Base-by-base conservation (phyloP, 345 rosid genomes). In the Salix purpurea region DNA sequence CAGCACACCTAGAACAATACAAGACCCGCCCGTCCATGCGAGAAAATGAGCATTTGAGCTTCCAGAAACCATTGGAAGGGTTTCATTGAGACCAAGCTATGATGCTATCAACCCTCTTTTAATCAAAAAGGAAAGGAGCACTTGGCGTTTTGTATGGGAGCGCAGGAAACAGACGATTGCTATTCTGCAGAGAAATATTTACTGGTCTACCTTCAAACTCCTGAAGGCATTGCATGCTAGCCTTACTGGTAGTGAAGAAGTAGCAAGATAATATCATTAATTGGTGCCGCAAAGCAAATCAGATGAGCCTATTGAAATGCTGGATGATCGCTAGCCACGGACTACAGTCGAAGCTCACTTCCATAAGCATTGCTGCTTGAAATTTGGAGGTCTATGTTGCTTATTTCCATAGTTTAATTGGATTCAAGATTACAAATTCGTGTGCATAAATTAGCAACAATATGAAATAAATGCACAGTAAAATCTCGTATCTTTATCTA, bases 361-460 rank as follows among this genome's bases (percentile, higher is more conserved):
- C 44, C 36, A 50, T 71, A 32, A 71, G 13, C 37, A 32, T 73
- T 73, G 37, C 36, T 62, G 40, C 69, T 61, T 14, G 34, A 72
- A 60, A 37, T n/a, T 60, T 56, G 62, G 62, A 56, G 62, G 62
- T 58, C 62, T 16, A 2, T 23, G 26, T 68, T 68, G 32, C 52
- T 11, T 8, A 23, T 23, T 40, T 18, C 32, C 32, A 23, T 12
- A 11, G 23, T 50, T 19, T 36, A 75, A 36, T 23, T 66, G 24
- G 32, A n/a, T 75, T 67, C 39, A 67, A 75, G 67, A 52, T 11
- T 36, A 75, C 52, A 75, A 6, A 72, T 34, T 37, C 4, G 23
- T 28, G 10, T 14, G 30, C 48, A 66, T 66, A 54, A 68, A 68
- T 36, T 18, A 39, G 24, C 39, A 67, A 8, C 12, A 65, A 13